These are phyloP conservation scores for Dioscorea dumetorum DNA, from an alignment of 106 monocot genomes.

Conservation along the genomic window DNA sequence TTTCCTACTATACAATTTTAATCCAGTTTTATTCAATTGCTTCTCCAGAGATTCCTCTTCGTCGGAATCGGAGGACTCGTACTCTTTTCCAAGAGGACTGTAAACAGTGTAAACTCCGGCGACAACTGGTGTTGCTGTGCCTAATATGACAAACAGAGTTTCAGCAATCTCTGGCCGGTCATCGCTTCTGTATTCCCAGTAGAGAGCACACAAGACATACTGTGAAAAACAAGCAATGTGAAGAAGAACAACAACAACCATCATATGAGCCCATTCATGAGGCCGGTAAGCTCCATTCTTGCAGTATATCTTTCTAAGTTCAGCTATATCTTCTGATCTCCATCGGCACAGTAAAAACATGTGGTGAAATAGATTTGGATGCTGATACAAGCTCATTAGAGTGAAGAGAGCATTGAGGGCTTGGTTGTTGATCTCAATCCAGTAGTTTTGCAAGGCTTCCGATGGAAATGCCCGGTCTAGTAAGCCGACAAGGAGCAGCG, in stretches of 20 bases:
- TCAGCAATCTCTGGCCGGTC: conserved; percentile 21
- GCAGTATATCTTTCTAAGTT: conserved; percentile 35
- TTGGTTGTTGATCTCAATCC: conserved; percentile 10
- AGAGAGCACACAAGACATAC: conserved; percentile 33
- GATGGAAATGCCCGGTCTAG: conserved; percentile 2
- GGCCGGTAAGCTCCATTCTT: conserved; percentile 25
- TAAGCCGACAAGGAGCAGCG: conserved; percentile 24
- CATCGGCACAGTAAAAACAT: conserved; percentile 31
- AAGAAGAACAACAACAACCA: conserved; percentile 29
- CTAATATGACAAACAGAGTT: conserved; percentile 12
- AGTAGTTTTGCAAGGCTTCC: not conserved
- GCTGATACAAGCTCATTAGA: conserved; percentile 37
- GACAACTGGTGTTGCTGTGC: conserved; percentile 12
- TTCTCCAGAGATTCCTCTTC: conserved; percentile 2
- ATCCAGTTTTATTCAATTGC: not conserved
- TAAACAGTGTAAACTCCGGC: conserved; percentile 26
- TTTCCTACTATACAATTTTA: conserved; percentile 4
- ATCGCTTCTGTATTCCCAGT: conserved; percentile 26
- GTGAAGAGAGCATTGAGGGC: conserved; percentile 52
- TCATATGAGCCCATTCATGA: conserved; percentile 30
- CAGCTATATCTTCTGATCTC: conserved; percentile 22
- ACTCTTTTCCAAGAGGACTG: conserved; percentile 32
- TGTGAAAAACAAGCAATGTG: conserved; percentile 43
- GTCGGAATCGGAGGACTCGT: not conserved
- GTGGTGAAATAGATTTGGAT: conserved; percentile 42